Base-by-base conservation (phyloP, 257 asterid genomes). In the Scutellaria barbata region DNA sequence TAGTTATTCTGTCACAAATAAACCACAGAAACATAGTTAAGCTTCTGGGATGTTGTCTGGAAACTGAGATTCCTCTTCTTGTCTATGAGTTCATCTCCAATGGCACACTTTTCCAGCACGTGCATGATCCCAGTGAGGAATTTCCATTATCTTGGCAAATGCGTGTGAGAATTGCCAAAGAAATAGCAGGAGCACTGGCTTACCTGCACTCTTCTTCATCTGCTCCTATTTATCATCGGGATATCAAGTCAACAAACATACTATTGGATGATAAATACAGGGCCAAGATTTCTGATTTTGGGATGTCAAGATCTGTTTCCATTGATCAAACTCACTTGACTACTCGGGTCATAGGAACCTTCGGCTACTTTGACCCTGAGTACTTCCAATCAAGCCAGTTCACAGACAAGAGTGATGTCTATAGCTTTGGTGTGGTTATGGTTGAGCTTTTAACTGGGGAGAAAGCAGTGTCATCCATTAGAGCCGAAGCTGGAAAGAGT, bases 331-430 rank as follows among this genome's bases (percentile, higher is more conserved):
- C 86, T 20, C 85, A 81, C 66, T 25, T 81, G 61, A 81, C 85
- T 3, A 81, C 82, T 6, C 14, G 73, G 14, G 81, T 81, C 0
- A 22, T 74, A 12, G 87, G 88, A 50, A 81, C 88, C 1, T 81
- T 83, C 0, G 88, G 88, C 4, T 81, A 83, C 68, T 40, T 83
- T 74, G 88, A 83, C 73, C 88, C 85, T 0, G 88, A 83, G 68
- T 83, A 83, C 61, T 83, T 80, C 65, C 80, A 63, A 7, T 80
- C 83, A 2, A 81, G 74, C 22, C 81, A 80, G 18, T 83, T 74
- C 73, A 83, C 82, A 0, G 82, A 81, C 5, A 84, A 81, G 80
- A 84, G 86, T 8, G 82, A 84, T 5, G 86, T 81, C 2, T 84
- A 81, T 6, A 79, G 82, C 12, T 84, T 81, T 10, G 84, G 84